Base-by-base conservation (phyloP, 371 early-diverging fungal genomes). In the Chytridium lagenaria region DNA sequence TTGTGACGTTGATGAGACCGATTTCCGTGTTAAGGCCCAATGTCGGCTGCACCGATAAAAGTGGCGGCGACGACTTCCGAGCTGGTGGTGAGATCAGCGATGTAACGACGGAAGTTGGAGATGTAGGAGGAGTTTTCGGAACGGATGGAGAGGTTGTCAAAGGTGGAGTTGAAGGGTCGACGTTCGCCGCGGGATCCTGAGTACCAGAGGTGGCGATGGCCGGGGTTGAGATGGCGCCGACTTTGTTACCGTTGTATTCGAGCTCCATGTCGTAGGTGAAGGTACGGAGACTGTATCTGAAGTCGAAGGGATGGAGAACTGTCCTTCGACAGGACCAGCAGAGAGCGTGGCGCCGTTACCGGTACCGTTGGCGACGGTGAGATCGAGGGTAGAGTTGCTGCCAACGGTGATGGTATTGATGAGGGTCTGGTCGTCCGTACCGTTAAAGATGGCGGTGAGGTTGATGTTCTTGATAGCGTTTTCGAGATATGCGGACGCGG, bases 281-380 rank as follows among this genome's bases (percentile, higher is more conserved):
- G 26, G 55, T 26, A 5, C 5, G 7, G 55, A 52, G 55, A 23
- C 26, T 52, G 55, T 52, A 52, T 23, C 23, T 52, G 55, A 52
- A 52, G 5, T 52, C 55, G 26, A 52, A 52, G 55, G 55, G 26
- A 52, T 52, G n/a, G 55, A 52, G 55, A 52, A 52, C 16, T 5
- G 12, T 22, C 55, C 55, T 5, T 26, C n/a, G 23, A 52, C 55
- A 26, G 55, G 12, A 23, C 16, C 5, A 26, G 23, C 23, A 23
- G n/a, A 15, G 55, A 52, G 5, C n/a, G 5, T 12, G 55, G 55
- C 55, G 23, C 16, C 7, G n/a, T 26, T 10, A 5, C 55, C 55
- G 26, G 55, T 52, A 5, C n/a, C 5, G n/a, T 26, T 52, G n/a
- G n/a, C n/a, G n/a, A n/a, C n/a, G 55, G 55, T 52, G n/a, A 52